These are phyloP conservation scores for Lachancea waltii DNA, from an alignment of 805 yeast species.

Conservation along the genomic window DNA sequence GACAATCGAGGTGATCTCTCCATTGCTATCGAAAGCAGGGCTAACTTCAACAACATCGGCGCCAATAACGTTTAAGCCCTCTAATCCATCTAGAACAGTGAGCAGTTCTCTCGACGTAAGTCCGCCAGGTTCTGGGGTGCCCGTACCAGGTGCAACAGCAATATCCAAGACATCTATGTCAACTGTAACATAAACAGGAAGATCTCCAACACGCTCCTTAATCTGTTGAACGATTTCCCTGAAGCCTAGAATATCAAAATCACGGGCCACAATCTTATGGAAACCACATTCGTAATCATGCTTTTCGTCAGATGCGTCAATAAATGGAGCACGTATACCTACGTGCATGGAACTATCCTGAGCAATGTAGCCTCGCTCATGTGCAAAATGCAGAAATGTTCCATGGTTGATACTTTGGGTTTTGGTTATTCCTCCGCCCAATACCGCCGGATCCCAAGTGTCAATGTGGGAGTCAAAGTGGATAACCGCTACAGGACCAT, in stretches of 20 bases:
- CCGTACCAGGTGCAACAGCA: slow-evolving; percentile 60
- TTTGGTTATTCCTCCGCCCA: slow-evolving; percentile 53
- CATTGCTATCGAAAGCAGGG: slow-evolving; percentile 54
- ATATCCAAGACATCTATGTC: slow-evolving; percentile 60
- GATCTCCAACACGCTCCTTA: slow-evolving; percentile 30
- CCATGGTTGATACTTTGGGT: slow-evolving; percentile 58
- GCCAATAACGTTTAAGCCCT: slow-evolving; percentile 53
- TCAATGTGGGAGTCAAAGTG: slow-evolving; percentile 66
- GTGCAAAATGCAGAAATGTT: slow-evolving; percentile 59
- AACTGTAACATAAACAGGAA: slow-evolving; percentile 38
- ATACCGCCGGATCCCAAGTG: slow-evolving; percentile 54
- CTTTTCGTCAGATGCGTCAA: slow-evolving; percentile 38
- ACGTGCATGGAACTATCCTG: slow-evolving; percentile 45
- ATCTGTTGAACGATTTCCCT: slow-evolving; percentile 32
- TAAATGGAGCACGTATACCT: slow-evolving; percentile 57
- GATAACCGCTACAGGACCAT: slow-evolving; percentile 43
- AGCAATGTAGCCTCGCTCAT: slow-evolving; percentile 51
- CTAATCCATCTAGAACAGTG: slow-evolving; percentile 48
- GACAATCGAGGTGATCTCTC: slow-evolving; percentile 52
- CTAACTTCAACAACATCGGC: slow-evolving; percentile 66
- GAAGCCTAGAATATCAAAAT: slow-evolving; percentile 38
- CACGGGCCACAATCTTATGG: slow-evolving; percentile 38
- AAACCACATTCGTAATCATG: slow-evolving; percentile 46
- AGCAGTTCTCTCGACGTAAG: slow-evolving; percentile 55
- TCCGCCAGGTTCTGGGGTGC: slow-evolving; percentile 67